Conservation (phyloP, 2,329 filamentous ascomycete species). For the Aspergillus jensenii region DNA sequence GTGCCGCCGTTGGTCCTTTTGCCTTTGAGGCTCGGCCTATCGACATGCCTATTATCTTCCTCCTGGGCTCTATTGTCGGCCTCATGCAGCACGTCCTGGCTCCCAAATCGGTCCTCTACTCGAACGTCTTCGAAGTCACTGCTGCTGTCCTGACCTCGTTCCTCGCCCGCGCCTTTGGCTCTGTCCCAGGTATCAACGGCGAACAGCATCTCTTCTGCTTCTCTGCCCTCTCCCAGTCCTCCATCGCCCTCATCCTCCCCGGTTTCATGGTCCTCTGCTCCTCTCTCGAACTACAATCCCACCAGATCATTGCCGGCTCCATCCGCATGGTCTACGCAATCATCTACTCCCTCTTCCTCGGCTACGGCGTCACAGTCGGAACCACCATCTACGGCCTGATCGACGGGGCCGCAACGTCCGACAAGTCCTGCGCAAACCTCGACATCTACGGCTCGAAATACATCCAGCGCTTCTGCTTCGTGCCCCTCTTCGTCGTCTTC, state of each 20-base stretch:
- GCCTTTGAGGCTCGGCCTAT: slow-evolving; percentile 76
- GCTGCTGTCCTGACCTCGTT: slow-evolving; percentile 69
- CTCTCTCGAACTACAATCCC: slow-evolving; percentile 68
- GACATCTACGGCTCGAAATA: slow-evolving; percentile 46
- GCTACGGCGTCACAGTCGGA: slow-evolving; percentile 71
- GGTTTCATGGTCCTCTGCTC: slow-evolving; percentile 65
- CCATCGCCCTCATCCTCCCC: slow-evolving; percentile 71
- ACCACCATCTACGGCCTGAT: slow-evolving; percentile 64
- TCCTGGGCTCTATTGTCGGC: slow-evolving; percentile 74
- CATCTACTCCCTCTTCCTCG: slow-evolving; percentile 71
- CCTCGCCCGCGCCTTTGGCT: slow-evolving; percentile 67
- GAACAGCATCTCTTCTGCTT: slow-evolving; percentile 62
- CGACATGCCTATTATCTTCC: slow-evolving; percentile 75
- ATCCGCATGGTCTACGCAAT: slow-evolving; percentile 74
- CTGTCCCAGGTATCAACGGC: slow-evolving; percentile 52
- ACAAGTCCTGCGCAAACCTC: slow-evolving; percentile 49
- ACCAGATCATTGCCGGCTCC: slow-evolving; percentile 68
- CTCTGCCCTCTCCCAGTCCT: slow-evolving; percentile 69
- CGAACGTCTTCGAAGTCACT: slow-evolving; percentile 66
- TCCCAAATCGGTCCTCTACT: slow-evolving; percentile 68
- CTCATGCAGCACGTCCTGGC: slow-evolving; percentile 74
- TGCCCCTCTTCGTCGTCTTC: slow-evolving; percentile 71
- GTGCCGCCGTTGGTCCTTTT: slow-evolving; percentile 74
- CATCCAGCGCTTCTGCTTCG: slow-evolving; percentile 68
- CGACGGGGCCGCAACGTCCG: slow-evolving; percentile 54